A percentile compares a stretch with the other conserved stretches of the same genome.
Conservation (phyloP, 768 basidiomycete species). For the Rhodotorula kratochvilovae region DNA sequence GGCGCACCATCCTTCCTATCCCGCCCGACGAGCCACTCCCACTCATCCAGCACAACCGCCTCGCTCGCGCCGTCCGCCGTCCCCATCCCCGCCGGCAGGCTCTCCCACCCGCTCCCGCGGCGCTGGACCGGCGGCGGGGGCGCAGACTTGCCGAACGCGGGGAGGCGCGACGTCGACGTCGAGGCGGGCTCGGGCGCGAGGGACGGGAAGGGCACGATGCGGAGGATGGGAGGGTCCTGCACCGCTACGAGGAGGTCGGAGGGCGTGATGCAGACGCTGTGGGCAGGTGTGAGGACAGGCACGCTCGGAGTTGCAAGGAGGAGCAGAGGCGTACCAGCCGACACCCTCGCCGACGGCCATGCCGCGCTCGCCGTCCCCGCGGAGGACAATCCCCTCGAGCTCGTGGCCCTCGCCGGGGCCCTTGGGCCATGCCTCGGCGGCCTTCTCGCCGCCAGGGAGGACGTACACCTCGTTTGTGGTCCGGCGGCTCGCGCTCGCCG, state of each 20-base stretch:
- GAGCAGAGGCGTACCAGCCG: slow-evolving; percentile 12
- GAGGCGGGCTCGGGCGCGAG: background rate
- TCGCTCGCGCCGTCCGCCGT: slow-evolving; percentile 10
- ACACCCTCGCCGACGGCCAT: slow-evolving; percentile 34
- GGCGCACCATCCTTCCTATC: slow-evolving; percentile 10
- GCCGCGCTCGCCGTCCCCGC: slow-evolving; percentile 17
- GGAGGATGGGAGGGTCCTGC: slow-evolving; percentile 28
- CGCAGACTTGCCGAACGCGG: background rate
- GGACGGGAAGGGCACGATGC: slow-evolving; percentile 33
- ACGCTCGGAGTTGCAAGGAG: too few relatives aligned
- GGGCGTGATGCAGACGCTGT: slow-evolving; percentile 29
- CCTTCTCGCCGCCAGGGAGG: slow-evolving; percentile 30
- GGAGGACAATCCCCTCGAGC: slow-evolving; percentile 15
- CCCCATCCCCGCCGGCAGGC: background rate
- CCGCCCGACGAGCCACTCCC: slow-evolving; percentile 34
- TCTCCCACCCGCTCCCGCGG: slow-evolving; percentile 9
- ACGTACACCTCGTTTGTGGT: slow-evolving; percentile 12
- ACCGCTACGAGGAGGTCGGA: slow-evolving; percentile 25
- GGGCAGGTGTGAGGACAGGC: too few relatives aligned
- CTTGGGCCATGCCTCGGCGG: slow-evolving; percentile 15
- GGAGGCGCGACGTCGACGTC: background rate
- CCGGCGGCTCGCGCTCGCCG: too few relatives aligned
- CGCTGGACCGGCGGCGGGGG: background rate
- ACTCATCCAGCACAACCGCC: slow-evolving; percentile 23
- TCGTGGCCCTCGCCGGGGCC: slow-evolving; percentile 32